Evolutionary conservation across 805 yeast genomes (phyloP).

Genomic region (Lipomyces lipofer): DNA sequence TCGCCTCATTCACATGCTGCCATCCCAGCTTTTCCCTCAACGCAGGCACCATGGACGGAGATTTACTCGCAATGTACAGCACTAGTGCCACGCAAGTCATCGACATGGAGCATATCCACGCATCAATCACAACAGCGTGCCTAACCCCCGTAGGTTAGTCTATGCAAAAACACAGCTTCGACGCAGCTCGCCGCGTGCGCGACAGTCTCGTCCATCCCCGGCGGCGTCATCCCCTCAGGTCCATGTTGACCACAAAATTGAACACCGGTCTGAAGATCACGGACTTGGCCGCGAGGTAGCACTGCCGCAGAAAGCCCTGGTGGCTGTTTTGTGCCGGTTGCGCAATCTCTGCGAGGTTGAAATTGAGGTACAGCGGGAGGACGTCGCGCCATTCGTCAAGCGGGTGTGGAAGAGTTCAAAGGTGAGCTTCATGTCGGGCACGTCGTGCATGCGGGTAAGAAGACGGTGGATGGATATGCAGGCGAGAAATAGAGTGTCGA

Average conservation of each 20-base stretch:
- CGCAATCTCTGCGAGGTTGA: slow-evolving; percentile 11
- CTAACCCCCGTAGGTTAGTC: slow-evolving; percentile 21
- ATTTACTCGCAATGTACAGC: slow-evolving; percentile 18
- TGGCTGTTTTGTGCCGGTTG: slow-evolving; percentile 14
- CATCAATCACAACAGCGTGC: slow-evolving; percentile 27
- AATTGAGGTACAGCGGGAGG: slow-evolving; percentile 18
- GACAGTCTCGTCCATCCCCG: slow-evolving; percentile 5
- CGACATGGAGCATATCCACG: slow-evolving; percentile 29
- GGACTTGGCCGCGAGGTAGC: slow-evolving; percentile 27
- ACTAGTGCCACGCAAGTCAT: slow-evolving; percentile 23
- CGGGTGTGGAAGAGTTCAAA: slow-evolving; percentile 23
- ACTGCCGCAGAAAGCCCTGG: slow-evolving; percentile 29
- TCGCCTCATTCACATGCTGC: slow-evolving; percentile 2
- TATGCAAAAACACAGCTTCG: slow-evolving; percentile 23
- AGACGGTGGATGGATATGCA: slow-evolving; percentile 30
- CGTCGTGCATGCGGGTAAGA: slow-evolving; percentile 26
- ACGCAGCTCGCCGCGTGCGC: slow-evolving; percentile 16
- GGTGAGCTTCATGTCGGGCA: slow-evolving; percentile 19
- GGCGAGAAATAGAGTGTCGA: slow-evolving; percentile 27
- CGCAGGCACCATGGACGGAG: slow-evolving; percentile 9
- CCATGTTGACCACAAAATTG: slow-evolving; percentile 22
- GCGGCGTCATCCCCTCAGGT: slow-evolving; percentile 7
- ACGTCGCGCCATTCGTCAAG: slow-evolving; percentile 28
- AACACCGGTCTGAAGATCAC: slow-evolving; percentile 27
- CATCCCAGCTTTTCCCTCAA: slow-evolving; percentile 12